Percentiles rank a stretch among this genome's conserved stretches.
Conservation (phyloP, 495 filamentous ascomycete genomes). For the Astrothelium subdiscretum region DNA sequence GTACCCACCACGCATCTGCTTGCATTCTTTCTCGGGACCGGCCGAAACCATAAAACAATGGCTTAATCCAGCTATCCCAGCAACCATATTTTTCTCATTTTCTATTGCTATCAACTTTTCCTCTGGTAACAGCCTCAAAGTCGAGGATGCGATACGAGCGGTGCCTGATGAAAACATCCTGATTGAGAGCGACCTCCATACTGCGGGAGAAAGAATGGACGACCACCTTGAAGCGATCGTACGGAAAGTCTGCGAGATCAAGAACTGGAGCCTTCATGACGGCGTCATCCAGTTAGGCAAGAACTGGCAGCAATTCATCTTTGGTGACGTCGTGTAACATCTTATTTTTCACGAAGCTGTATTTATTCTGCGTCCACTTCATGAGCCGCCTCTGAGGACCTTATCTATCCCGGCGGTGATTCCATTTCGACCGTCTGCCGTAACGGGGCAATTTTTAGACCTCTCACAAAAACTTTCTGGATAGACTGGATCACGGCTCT, state of each 20-base stretch:
- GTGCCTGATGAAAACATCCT: constrained; percentile 70
- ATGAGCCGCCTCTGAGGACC: not conserved
- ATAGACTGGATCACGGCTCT: too few species aligned
- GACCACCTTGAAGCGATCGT: constrained; percentile 58
- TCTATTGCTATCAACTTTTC: constrained; percentile 73
- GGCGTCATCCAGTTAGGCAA: constrained; percentile 56
- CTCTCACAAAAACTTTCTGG: too few species aligned
- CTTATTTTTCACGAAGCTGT: not conserved
- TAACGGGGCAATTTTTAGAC: too few species aligned
- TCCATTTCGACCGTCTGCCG: too few species aligned
- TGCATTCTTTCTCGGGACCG: constrained; percentile 89
- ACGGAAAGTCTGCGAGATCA: constrained; percentile 60
- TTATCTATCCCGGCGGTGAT: not conserved
- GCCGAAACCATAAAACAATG: constrained; percentile 67
- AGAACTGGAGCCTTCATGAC: constrained; percentile 62
- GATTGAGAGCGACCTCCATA: constrained; percentile 84
- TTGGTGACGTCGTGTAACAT: constrained; percentile 34
- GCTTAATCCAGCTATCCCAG: constrained; percentile 59
- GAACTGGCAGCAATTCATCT: constrained; percentile 77
- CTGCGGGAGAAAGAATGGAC: constrained; percentile 77
- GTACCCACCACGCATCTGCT: constrained; percentile 81
- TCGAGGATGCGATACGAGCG: constrained; percentile 53
- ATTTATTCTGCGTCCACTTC: not conserved
- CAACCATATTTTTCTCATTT: constrained; percentile 78
- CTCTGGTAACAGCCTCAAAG: constrained; percentile 39